A percentile compares a stretch with the other conserved stretches of the same genome.
Evolutionary conservation across 768 basidiomycete species (phyloP).

Genomic region (Neoboletus magnificus): DNA sequence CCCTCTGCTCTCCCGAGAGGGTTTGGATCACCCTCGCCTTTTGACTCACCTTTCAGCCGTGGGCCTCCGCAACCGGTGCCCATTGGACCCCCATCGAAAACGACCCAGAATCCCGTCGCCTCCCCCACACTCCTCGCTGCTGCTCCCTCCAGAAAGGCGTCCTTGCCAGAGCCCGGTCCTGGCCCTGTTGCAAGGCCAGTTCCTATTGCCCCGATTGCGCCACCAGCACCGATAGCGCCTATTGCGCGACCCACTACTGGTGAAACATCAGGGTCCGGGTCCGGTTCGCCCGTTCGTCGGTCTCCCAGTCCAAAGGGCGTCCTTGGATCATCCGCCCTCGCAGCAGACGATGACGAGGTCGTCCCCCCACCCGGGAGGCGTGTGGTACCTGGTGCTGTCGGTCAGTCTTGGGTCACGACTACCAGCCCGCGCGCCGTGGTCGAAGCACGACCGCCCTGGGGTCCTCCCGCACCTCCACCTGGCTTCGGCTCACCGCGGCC

Average conservation of each 20-base stretch:
- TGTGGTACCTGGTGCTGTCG: constrained; percentile 37
- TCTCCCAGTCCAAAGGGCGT: constrained; percentile 61
- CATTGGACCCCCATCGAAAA: constrained; percentile 53
- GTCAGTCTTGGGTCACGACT: constrained; percentile 48
- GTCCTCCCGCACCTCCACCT: constrained; percentile 34
- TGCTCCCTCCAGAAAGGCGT: constrained; percentile 47
- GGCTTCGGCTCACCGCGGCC: constrained; percentile 36
- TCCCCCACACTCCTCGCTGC: constrained; percentile 43
- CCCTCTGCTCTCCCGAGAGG: constrained; percentile 54
- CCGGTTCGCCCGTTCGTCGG: constrained; percentile 53
- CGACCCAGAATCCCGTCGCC: constrained; percentile 32
- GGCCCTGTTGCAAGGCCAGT: constrained; percentile 58
- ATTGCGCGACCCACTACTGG: constrained; percentile 50
- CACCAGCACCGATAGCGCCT: constrained; percentile 64
- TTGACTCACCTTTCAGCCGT: constrained; percentile 49
- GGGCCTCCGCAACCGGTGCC: constrained; percentile 43
- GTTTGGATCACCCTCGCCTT: constrained; percentile 50
- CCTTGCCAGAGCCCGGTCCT: constrained; percentile 43
- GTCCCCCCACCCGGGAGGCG: constrained; percentile 50
- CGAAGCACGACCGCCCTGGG: constrained; percentile 47
- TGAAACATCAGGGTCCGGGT: constrained; percentile 49
- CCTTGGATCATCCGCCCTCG: constrained; percentile 73
- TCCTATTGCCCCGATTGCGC: constrained; percentile 24
- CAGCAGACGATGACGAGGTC: constrained; percentile 79
- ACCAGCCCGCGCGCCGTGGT: constrained; percentile 44